Evolutionary conservation across 495 filamentous ascomycete species (phyloP).

Genomic region (Durotheca rogersii): DNA sequence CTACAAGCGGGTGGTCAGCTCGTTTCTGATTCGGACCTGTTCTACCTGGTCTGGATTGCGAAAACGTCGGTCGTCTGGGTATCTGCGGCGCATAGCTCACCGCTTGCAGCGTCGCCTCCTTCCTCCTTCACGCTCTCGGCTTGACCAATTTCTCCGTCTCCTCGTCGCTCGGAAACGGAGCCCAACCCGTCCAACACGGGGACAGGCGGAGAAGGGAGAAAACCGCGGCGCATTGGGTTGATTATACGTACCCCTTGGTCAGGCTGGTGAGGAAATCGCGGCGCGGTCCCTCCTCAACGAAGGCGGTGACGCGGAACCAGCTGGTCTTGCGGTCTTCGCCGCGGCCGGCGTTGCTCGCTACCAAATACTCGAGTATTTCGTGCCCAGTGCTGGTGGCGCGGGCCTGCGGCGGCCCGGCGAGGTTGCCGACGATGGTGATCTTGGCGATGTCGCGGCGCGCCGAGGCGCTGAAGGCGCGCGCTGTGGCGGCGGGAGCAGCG

Average conservation of each 20-base stretch:
- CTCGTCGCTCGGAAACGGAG: no score
- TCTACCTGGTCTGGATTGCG: no score
- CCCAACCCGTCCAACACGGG: no score
- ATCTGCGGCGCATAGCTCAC: no score
- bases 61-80: no score
- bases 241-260: constrained; percentile 72
- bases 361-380: constrained; percentile 66
- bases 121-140: no score
- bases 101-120: no score
- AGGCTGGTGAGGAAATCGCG: constrained; percentile 65
- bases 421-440: constrained; percentile 74
- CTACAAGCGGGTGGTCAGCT: constrained; percentile 3
- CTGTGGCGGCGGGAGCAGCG: constrained; percentile 1
- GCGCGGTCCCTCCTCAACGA: constrained; percentile 57
- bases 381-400: constrained; percentile 62
- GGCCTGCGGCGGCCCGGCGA: constrained; percentile 70
- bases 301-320: constrained; percentile 74
- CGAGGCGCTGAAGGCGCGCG: constrained; percentile 57
- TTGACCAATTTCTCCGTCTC: no score
- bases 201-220: no score
- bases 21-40: no score
- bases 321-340: constrained; percentile 65
- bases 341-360: constrained; percentile 60
- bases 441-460: constrained; percentile 58
- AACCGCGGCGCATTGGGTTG: no score